Percentiles rank a stretch among this genome's conserved stretches.
These are phyloP conservation scores for Aspergillus cavernicola DNA, from an alignment of 495 filamentous ascomycete genomes.

Conservation along the genomic window DNA sequence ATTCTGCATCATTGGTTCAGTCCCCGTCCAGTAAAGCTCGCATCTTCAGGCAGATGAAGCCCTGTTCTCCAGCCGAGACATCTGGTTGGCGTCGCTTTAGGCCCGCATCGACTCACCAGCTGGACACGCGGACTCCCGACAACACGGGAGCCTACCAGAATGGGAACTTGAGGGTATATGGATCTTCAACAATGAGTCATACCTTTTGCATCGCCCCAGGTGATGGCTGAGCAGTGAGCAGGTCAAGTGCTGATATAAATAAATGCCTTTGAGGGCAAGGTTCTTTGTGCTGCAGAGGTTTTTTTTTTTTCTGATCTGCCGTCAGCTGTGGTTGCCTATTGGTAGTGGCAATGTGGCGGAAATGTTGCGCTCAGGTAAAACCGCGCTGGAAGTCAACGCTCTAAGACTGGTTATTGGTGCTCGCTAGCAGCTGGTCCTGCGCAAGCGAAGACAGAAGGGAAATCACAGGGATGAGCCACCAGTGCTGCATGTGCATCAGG, in stretches of 20 bases:
- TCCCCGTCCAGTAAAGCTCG: slow-evolving; percentile 5
- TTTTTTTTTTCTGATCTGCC: background rate
- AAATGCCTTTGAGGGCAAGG: background rate
- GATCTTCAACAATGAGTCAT: slow-evolving; percentile 8
- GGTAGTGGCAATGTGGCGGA: slow-evolving; percentile 13
- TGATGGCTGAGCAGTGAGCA: slow-evolving; percentile 5
- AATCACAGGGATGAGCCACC: slow-evolving; percentile 2
- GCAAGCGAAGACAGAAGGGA: background rate
- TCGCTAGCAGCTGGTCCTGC: background rate
- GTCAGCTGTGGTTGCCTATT: slow-evolving; percentile 10
- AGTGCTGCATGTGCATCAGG: slow-evolving; percentile 7
- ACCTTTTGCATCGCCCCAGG: slow-evolving; percentile 4
- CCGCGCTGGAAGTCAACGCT: slow-evolving; percentile 2
- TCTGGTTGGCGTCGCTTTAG: background rate
- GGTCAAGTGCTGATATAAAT: background rate
- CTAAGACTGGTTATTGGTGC: background rate
- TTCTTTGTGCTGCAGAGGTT: background rate
- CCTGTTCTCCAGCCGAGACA: background rate
- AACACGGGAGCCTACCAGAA: slow-evolving; percentile 10
- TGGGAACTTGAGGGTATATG: background rate
- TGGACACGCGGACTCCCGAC: slow-evolving; percentile 4
- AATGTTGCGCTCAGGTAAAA: background rate
- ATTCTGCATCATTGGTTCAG: slow-evolving; percentile 12
- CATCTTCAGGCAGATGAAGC: background rate
- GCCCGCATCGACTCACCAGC: slow-evolving; percentile 9